Conservation (phyloP, 768 basidiomycete species). For the Piloderma croceum region DNA sequence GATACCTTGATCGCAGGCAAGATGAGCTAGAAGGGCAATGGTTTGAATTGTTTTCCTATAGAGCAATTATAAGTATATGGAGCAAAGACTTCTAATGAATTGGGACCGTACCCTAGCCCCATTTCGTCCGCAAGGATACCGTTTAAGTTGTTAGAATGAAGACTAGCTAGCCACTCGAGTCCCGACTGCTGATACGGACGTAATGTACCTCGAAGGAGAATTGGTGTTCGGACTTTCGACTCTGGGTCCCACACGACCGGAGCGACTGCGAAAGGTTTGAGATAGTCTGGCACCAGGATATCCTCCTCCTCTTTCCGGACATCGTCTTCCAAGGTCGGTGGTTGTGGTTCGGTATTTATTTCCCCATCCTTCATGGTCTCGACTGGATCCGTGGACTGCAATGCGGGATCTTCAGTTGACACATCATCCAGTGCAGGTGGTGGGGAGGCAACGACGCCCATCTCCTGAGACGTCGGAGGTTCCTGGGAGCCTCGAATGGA, state of each 20-base stretch:
- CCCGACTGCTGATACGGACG: slow-evolving; percentile 93
- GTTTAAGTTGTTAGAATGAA: slow-evolving; percentile 76
- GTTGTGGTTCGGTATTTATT: no score
- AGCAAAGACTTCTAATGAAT: neutral
- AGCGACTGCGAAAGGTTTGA: slow-evolving; percentile 66
- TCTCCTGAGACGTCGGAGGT: no score
- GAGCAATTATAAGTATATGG: neutral
- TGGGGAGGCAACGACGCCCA: no score
- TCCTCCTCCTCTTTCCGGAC: slow-evolving; percentile 30
- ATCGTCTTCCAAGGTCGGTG: slow-evolving; percentile 5
- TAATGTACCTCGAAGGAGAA: slow-evolving; percentile 80
- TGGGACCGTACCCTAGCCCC: slow-evolving; percentile 74
- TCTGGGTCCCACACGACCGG: slow-evolving; percentile 63
- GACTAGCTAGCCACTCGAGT: slow-evolving; percentile 87
- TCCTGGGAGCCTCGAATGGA: no score
- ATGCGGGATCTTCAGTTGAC: no score
- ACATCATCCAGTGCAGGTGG: no score
- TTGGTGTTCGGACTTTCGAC: slow-evolving; percentile 52
- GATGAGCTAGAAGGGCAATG: slow-evolving; percentile 86
- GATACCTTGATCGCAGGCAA: slow-evolving; percentile 85
- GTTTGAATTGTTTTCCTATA: slow-evolving; percentile 93
- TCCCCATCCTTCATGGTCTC: no score
- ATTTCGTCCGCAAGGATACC: slow-evolving; percentile 91
- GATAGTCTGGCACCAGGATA: slow-evolving; percentile 44
- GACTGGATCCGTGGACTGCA: no score